A percentile compares a stretch with the other conserved stretches of the same genome.
These are phyloP conservation scores for Pythium dissotocum DNA, from an alignment of 352 stramenopile genomes.

Conservation along the genomic window DNA sequence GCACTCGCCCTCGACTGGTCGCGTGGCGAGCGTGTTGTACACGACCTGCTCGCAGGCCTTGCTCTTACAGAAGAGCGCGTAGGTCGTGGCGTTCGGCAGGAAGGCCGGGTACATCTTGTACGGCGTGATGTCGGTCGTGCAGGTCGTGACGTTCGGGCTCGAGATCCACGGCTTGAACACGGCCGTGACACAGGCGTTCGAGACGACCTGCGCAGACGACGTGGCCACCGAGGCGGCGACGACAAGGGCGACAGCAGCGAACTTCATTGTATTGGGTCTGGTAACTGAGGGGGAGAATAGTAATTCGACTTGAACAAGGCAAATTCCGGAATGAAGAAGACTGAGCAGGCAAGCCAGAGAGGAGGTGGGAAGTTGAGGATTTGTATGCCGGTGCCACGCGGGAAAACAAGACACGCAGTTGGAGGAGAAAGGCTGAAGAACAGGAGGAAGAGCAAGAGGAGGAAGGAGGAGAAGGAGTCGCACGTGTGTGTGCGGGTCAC, in stretches of 20 bases:
- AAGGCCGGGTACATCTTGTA: conserved; percentile 9
- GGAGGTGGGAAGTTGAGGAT: not conserved
- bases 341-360: not conserved
- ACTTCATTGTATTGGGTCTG: conserved; percentile 13
- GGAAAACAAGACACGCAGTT: not conserved
- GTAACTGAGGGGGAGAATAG: not conserved
- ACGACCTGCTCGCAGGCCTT: not conserved
- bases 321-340: conserved; percentile 20
- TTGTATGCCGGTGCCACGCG: not conserved
- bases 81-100: not conserved
- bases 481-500: not conserved
- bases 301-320: conserved; percentile 21
- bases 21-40: not conserved
- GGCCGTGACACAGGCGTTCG: not conserved
- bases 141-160: conserved; percentile 5
- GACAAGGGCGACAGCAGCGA: conserved; percentile 6
- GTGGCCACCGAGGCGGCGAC: not conserved
- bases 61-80: conserved; percentile 3
- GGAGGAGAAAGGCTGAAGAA: too few species aligned
- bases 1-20: conserved; percentile 14
- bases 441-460: not conserved
- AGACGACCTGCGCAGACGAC: not conserved
- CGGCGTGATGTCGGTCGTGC: not conserved
- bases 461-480: not conserved
- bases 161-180: conserved; percentile 18